Percentiles rank a stretch among this genome's conserved stretches.
Conservation (phyloP, 2,329 filamentous ascomycete genomes). For the Samsoniella hepiali region DNA sequence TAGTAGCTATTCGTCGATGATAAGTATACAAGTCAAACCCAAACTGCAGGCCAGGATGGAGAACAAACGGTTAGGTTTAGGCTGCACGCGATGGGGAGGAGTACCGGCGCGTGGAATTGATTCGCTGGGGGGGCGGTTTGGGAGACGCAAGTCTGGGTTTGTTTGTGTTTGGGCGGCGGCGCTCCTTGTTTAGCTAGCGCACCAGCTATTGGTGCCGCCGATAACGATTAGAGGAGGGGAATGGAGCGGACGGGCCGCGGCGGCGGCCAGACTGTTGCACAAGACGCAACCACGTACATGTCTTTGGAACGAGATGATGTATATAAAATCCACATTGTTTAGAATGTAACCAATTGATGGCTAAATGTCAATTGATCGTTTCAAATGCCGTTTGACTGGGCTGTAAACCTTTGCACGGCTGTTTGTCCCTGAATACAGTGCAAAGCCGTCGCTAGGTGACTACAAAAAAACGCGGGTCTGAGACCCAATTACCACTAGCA, state of each 20-base stretch:
- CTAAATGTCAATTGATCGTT: too few species aligned
- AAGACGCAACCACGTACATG: not conserved
- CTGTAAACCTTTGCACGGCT: too few species aligned
- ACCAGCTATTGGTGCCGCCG: not conserved
- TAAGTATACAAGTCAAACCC: not conserved
- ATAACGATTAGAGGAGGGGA: constrained; percentile 12
- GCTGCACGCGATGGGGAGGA: constrained; percentile 3
- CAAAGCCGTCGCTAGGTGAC: too few species aligned
- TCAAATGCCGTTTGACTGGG: too few species aligned
- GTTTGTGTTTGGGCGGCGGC: constrained; percentile 13
- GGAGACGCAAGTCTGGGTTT: not conserved
- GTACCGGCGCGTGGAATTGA: constrained; percentile 3
- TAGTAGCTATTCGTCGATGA: not conserved
- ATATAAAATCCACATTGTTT: too few species aligned
- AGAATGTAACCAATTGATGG: too few species aligned
- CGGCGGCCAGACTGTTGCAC: not conserved
- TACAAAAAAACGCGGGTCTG: too few species aligned
- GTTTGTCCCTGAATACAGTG: too few species aligned
- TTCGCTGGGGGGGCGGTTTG: not conserved
- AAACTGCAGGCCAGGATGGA: not conserved
- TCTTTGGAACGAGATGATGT: not conserved
- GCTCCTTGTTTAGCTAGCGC: not conserved
- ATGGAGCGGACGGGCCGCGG: not conserved
- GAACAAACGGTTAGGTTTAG: not conserved
- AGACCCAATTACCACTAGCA: too few species aligned